These are phyloP conservation scores for Fusarium drepaniforme DNA, from an alignment of 2,329 filamentous ascomycete species.

Conservation along the genomic window DNA sequence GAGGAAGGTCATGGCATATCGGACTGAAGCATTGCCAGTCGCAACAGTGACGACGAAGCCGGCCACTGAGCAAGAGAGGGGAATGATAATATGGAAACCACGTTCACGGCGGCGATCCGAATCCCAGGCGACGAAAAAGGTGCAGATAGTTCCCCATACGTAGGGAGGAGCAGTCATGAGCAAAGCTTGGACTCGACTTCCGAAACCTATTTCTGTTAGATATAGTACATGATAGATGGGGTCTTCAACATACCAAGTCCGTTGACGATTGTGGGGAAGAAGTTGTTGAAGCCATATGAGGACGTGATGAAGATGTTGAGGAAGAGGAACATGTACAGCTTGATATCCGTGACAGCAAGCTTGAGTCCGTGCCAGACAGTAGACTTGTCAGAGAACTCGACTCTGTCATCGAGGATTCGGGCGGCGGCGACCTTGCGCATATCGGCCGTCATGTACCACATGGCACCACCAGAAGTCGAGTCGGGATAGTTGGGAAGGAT, in stretches of 20 bases:
- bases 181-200: constrained; percentile 61
- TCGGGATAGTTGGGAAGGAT: constrained; percentile 38
- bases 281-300: constrained; percentile 49
- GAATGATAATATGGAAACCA: constrained; percentile 69
- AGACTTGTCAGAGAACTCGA: constrained; percentile 28
- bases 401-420: constrained; percentile 27
- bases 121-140: constrained; percentile 70
- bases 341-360: constrained; percentile 35
- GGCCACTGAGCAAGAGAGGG: constrained; percentile 65
- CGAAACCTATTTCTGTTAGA: constrained; percentile 51
- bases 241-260: constrained; percentile 57
- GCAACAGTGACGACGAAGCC: constrained; percentile 71
- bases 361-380: constrained; percentile 32
- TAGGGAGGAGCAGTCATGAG: constrained; percentile 70
- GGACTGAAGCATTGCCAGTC: constrained; percentile 54
- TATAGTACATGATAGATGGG: neutral
- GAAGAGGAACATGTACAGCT: constrained; percentile 38
- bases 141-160: constrained; percentile 65
- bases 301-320: constrained; percentile 42
- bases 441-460: constrained; percentile 31
- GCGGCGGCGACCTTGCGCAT: constrained; percentile 33
- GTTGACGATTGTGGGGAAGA: constrained; percentile 64
- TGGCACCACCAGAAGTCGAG: constrained; percentile 17
- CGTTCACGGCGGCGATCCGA: constrained; percentile 72
- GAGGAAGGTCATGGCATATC: constrained; percentile 41